phyloP scores from a whole-genome alignment of 257 asterid species.

The Solanum neorickii region DNA sequence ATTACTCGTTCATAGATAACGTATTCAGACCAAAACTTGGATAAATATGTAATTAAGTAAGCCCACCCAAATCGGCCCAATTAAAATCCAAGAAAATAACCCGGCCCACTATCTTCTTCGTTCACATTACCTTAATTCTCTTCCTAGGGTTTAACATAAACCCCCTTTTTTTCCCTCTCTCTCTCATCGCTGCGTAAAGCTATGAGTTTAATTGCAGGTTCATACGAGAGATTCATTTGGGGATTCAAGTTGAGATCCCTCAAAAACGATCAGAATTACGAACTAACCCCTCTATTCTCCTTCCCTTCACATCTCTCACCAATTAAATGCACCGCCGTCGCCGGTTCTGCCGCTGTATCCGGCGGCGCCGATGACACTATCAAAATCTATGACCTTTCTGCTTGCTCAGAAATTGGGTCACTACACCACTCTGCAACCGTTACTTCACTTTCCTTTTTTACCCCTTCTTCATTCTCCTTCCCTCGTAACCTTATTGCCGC shows the following conservation, averaged over 20 bases:
- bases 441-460: slow-evolving; percentile 65
- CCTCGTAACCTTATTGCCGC: slow-evolving; percentile 78
- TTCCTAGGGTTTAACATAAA: not conserved
- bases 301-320: slow-evolving; percentile 94
- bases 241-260: slow-evolving; percentile 56
- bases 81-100: not conserved
- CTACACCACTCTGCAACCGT: slow-evolving; percentile 59
- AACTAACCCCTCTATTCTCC: slow-evolving; percentile 59
- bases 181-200: not conserved
- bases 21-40: not conserved
- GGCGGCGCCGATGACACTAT: slow-evolving; percentile 93
- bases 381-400: slow-evolving; percentile 80
- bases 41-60: not conserved
- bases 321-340: slow-evolving; percentile 77
- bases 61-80: not conserved
- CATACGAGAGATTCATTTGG: slow-evolving; percentile 95
- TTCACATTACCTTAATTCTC: not conserved
- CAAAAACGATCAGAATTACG: slow-evolving; percentile 16
- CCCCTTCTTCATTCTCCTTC: slow-evolving; percentile 51
- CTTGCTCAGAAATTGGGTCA: slow-evolving; percentile 77
- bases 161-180: not conserved
- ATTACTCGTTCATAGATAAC: not conserved
- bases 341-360: slow-evolving; percentile 77
- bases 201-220: slow-evolving; percentile 83
- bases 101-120: not conserved